Conservation (phyloP, 176 grass and related monocot species). For the Eragrostis curvula region DNA sequence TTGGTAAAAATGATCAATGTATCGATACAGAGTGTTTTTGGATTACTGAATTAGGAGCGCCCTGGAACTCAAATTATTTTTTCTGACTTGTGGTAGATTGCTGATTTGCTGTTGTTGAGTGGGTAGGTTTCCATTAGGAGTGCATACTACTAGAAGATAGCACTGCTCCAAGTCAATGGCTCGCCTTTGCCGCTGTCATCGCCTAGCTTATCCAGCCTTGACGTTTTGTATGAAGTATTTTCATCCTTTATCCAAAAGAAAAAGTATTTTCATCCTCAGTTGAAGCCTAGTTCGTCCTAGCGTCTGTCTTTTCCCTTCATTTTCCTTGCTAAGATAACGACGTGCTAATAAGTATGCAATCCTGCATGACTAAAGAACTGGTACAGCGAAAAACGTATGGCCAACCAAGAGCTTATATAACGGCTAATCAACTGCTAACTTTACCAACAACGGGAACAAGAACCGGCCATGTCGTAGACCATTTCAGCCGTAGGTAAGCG, state of each 20-base stretch:
- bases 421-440: not conserved
- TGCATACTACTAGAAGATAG: too few species aligned
- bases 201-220: not conserved
- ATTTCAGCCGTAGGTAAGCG: not conserved
- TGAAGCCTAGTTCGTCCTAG: not conserved
- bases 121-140: too few species aligned
- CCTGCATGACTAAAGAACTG: not conserved
- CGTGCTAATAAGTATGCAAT: too few species aligned
- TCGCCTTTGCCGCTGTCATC: not conserved
- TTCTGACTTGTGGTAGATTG: too few species aligned
- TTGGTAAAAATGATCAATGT: too few species aligned
- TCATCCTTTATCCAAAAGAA: too few species aligned
- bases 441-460: not conserved
- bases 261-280: too few species aligned
- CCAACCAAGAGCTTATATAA: not conserved
- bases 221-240: not conserved
- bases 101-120: too few species aligned
- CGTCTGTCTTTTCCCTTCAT: not conserved
- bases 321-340: not conserved
- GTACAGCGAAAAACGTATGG: not conserved
- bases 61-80: too few species aligned
- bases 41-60: too few species aligned
- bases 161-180: constrained; percentile 17
- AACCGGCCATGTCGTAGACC: not conserved
- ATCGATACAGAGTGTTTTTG: too few species aligned